Base-by-base conservation (phyloP, 2,329 filamentous ascomycete genomes). In the Colletotrichum eremochloae region DNA sequence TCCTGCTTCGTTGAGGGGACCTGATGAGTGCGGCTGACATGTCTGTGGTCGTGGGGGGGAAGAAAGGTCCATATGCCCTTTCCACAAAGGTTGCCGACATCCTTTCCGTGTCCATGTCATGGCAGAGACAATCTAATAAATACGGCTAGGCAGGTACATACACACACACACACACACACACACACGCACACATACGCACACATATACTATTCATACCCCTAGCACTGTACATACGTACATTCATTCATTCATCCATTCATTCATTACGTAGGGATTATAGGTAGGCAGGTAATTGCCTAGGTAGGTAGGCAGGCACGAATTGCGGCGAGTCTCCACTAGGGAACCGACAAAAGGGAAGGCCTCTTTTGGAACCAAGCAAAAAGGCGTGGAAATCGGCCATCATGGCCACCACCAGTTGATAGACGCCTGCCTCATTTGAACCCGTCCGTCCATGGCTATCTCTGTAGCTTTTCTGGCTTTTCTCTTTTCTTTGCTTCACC, bases 381-480 rank as follows among this genome's bases (percentile, higher is more conserved):
- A 63, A 63, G 33, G 9, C 36, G 24, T 44, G 61, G 46, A 42
- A 52, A 63, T 42, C 36, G 44, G n/a, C 50, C 62, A 40, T 42
- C 36, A 53, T 50, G 20, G 12, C n/a, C 53, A 56, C 33, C 31
- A 36, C 18, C 36, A 44, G 36, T 55, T 64, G 50, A 64, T 64
- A 64, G 62, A 64, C 62, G 38, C 38, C 50, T 46, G 38, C 50
- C 50, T 46, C 62, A 36, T 46, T 56, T 18, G 36, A 14, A 18
- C 24, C 62, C 46, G 20, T 48, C 61, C 61, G 61, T 63, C n/a
- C 44, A 63, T 42, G n/a, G 33, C 14, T 40, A 6, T 15, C 38
- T 40, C 18, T 55, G 9, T 20, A 20, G 14, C 18, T 33, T n/a
- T 20, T 18, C 31, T 33, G 4, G 11, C n/a, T 38, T 15, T n/a